Conservation (phyloP, 352 stramenopile genomes). For the Elongisporangium undulatum region DNA sequence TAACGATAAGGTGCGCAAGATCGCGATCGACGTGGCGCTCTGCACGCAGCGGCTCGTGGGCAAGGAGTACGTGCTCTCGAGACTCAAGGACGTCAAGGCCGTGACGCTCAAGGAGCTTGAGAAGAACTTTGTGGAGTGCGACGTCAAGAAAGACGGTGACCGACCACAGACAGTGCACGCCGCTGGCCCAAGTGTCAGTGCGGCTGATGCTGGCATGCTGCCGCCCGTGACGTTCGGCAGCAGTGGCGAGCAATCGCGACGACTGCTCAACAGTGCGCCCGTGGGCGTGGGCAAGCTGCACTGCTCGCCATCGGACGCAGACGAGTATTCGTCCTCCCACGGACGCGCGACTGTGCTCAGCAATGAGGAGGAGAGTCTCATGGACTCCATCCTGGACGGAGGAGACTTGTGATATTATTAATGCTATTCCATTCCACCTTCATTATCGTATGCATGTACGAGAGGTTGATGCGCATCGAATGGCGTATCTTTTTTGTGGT, state of each 20-base stretch:
- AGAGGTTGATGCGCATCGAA: background rate
- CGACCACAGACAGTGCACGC: constrained; percentile 62
- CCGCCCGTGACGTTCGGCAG: constrained; percentile 43
- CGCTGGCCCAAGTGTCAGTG: constrained; percentile 3
- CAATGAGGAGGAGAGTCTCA: constrained; percentile 81
- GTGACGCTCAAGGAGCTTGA: constrained; percentile 81
- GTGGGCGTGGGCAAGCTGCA: constrained; percentile 66
- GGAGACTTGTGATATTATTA: constrained; percentile 18
- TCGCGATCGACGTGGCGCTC: constrained; percentile 71
- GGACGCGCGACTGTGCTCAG: constrained; percentile 41
- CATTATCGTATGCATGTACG: background rate
- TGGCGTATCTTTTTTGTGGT: background rate
- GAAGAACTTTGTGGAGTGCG: constrained; percentile 72
- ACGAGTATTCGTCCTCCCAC: constrained; percentile 13
- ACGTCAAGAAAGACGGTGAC: constrained; percentile 26
- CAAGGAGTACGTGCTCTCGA: constrained; percentile 58
- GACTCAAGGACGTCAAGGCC: constrained; percentile 69
- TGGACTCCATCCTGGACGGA: constrained; percentile 67
- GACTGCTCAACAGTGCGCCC: constrained; percentile 60
- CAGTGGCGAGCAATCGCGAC: constrained; percentile 32
- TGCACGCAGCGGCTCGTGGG: constrained; percentile 73
- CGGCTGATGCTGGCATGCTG: constrained; percentile 12
- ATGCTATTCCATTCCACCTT: background rate
- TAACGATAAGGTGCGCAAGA: constrained; percentile 74
- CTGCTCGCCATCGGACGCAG: constrained; percentile 37